A percentile compares a stretch with the other conserved stretches of the same genome.
These are phyloP conservation scores for Nowakowskiella sp. DNA, from an alignment of 192 early-diverging fungal genomes.

Conservation along the genomic window DNA sequence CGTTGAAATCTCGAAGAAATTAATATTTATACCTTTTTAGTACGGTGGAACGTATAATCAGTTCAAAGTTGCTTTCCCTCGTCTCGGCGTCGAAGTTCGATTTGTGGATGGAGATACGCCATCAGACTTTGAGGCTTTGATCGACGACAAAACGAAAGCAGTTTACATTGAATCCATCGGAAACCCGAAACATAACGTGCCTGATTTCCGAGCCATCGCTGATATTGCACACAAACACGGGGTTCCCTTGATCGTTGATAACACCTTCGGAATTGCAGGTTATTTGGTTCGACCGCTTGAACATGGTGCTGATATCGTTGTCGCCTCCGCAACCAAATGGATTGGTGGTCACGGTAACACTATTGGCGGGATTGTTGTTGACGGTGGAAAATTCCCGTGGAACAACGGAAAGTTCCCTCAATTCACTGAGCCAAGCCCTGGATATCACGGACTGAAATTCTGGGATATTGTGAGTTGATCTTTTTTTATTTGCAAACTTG, in stretches of 20 bases:
- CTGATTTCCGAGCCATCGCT: constrained; percentile 77
- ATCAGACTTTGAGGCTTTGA: constrained; percentile 64
- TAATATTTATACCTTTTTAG: constrained; percentile 32
- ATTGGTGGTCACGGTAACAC: constrained; percentile 80
- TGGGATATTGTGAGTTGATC: constrained; percentile 49
- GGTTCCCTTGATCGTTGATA: constrained; percentile 89
- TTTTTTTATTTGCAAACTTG: neutral
- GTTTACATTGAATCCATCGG: constrained; percentile 87
- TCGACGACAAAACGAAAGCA: constrained; percentile 86
- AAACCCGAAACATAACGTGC: constrained; percentile 84
- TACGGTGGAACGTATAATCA: constrained; percentile 75
- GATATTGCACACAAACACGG: constrained; percentile 72
- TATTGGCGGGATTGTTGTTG: constrained; percentile 84
- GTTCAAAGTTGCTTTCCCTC: constrained; percentile 77
- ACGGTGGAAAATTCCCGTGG: constrained; percentile 83
- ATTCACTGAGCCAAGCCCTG: constrained; percentile 75
- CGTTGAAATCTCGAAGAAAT: constrained; percentile 5
- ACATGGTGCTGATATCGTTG: constrained; percentile 93
- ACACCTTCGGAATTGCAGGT: constrained; percentile 91
- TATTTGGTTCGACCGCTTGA: constrained; percentile 77
- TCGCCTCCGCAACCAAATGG: constrained; percentile 93
- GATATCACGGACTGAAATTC: constrained; percentile 82
- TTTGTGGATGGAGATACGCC: constrained; percentile 69
- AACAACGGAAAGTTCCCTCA: constrained; percentile 79
- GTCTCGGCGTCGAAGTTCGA: constrained; percentile 73